phyloP scores from a whole-genome alignment of 2,329 filamentous ascomycete species.

The Raffaelea albimanens region DNA sequence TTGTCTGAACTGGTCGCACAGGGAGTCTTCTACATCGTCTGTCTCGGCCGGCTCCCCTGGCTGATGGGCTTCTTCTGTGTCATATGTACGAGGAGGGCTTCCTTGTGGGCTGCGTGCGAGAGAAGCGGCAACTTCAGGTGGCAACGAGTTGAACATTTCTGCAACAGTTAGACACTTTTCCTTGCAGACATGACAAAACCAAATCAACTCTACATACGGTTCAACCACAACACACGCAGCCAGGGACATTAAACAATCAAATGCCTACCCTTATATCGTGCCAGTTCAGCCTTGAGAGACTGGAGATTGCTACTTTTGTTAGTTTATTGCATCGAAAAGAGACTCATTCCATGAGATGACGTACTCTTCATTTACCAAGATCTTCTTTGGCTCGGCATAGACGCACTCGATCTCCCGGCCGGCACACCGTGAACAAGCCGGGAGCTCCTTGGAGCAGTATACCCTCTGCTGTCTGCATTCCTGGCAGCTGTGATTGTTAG shows the following conservation, averaged over 20 bases:
- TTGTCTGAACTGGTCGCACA: slow-evolving; percentile 25
- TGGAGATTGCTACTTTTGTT: slow-evolving; percentile 6
- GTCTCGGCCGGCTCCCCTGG: slow-evolving; percentile 17
- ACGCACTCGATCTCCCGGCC: slow-evolving; percentile 8
- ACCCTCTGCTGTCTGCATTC: slow-evolving; percentile 13
- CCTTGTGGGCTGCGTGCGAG: not conserved
- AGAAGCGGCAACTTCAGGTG: not conserved
- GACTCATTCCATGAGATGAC: not conserved
- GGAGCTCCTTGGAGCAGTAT: slow-evolving; percentile 11
- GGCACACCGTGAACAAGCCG: slow-evolving; percentile 11
- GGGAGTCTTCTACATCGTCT: slow-evolving; percentile 21
- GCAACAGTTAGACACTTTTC: not conserved
- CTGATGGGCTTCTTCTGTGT: not conserved
- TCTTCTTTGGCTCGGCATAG: slow-evolving; percentile 11
- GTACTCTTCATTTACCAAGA: slow-evolving; percentile 11
- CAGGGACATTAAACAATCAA: no score
- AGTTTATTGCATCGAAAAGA: not conserved
- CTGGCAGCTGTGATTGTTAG: slow-evolving; percentile 5
- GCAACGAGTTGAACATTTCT: not conserved
- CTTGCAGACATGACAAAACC: not conserved
- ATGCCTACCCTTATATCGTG: slow-evolving; percentile 9
- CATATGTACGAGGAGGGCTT: no score
- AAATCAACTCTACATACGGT: not conserved
- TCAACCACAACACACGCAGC: no score
- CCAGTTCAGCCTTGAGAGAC: slow-evolving; percentile 8